Conservation (phyloP, 768 basidiomycete species). For the Leccinellum luteum region DNA sequence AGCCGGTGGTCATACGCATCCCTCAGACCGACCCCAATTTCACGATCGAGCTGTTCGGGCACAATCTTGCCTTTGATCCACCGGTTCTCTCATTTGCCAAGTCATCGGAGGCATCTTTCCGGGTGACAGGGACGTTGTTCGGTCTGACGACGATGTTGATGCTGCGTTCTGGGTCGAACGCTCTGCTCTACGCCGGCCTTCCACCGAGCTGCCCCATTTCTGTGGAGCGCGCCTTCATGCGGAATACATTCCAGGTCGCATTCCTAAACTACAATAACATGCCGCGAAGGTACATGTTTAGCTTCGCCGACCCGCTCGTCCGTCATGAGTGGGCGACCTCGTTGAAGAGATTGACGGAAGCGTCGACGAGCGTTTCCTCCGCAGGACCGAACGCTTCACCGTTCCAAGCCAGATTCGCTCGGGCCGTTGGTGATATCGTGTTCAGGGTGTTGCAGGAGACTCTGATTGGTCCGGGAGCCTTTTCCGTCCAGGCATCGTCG, state of each 20-base stretch:
- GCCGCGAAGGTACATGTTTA: slow-evolving; percentile 93
- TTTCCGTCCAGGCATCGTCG: slow-evolving; percentile 19
- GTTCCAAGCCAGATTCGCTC: slow-evolving; percentile 47
- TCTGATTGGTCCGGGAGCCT: slow-evolving; percentile 48
- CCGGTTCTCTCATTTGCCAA: slow-evolving; percentile 75
- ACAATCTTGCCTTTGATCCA: slow-evolving; percentile 88
- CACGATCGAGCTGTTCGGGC: slow-evolving; percentile 79
- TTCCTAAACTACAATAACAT: slow-evolving; percentile 65
- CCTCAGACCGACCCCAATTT: slow-evolving; percentile 83
- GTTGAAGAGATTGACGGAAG: slow-evolving; percentile 66
- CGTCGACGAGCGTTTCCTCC: slow-evolving; percentile 28
- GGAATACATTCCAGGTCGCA: slow-evolving; percentile 91
- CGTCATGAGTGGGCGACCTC: slow-evolving; percentile 72
- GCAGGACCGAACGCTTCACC: slow-evolving; percentile 33
- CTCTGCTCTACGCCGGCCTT: slow-evolving; percentile 76
- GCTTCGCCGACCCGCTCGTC: slow-evolving; percentile 75
- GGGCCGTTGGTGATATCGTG: slow-evolving; percentile 71
- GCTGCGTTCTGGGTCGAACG: slow-evolving; percentile 80
- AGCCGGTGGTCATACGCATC: slow-evolving; percentile 82
- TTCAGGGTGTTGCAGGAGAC: slow-evolving; percentile 86
- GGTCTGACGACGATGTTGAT: slow-evolving; percentile 83
- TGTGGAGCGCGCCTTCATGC: slow-evolving; percentile 94
- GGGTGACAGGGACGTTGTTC: slow-evolving; percentile 81
- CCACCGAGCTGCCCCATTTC: slow-evolving; percentile 74
- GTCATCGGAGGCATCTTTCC: slow-evolving; percentile 82